phyloP scores from a whole-genome alignment of 2,329 filamentous ascomycete species.

The Didymella sp. region DNA sequence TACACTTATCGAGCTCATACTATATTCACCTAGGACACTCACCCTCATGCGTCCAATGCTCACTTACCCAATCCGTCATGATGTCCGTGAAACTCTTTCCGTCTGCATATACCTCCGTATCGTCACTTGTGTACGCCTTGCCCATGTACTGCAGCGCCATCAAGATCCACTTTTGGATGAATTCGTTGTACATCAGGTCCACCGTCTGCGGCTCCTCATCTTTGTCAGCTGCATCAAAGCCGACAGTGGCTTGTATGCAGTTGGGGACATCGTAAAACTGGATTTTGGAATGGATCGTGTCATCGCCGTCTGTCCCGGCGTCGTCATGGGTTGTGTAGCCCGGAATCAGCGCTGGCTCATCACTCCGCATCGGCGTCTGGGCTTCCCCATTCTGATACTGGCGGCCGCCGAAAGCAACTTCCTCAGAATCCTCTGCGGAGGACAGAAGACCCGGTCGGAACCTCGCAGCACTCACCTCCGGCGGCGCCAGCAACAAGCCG shows the following conservation, averaged over 20 bases:
- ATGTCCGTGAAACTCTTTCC: constrained; percentile 64
- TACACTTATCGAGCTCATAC: not conserved
- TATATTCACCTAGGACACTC: constrained; percentile 24
- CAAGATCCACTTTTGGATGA: constrained; percentile 82
- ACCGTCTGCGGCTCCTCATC: constrained; percentile 70
- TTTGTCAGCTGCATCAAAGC: constrained; percentile 59
- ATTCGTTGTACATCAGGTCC: constrained; percentile 90
- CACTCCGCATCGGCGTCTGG: constrained; percentile 19
- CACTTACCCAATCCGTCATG: constrained; percentile 65
- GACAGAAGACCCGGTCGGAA: constrained; percentile 20
- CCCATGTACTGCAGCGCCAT: constrained; percentile 71
- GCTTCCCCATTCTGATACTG: not conserved
- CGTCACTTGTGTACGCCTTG: constrained; percentile 56
- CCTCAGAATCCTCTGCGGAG: not conserved
- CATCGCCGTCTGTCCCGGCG: constrained; percentile 82
- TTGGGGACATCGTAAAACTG: constrained; percentile 82
- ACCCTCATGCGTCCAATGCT: constrained; percentile 57
- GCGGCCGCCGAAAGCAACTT: too few species aligned
- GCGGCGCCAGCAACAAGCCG: constrained; percentile 52
- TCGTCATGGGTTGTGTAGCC: constrained; percentile 94
- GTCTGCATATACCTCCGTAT: constrained; percentile 61
- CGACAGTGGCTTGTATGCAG: constrained; percentile 74
- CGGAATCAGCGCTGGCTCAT: constrained; percentile 57
- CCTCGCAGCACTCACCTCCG: constrained; percentile 52
- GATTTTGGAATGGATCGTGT: constrained; percentile 80